A percentile compares a stretch with the other conserved stretches of the same genome.
These are phyloP conservation scores for Malania oleifera DNA, from an alignment of 164 flowering plant species.

Conservation along the genomic window DNA sequence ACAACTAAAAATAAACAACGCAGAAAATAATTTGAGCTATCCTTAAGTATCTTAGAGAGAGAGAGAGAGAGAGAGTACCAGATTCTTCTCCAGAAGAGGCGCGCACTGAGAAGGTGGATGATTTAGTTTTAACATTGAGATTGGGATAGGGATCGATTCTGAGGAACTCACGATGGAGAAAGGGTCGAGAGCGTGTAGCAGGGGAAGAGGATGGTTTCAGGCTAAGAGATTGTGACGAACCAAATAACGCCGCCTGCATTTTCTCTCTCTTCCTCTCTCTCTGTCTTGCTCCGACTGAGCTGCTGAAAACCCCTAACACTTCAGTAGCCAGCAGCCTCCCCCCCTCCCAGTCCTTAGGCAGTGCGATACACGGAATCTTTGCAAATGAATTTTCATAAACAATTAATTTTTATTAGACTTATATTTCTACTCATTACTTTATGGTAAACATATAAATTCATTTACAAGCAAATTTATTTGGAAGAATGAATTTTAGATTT, in stretches of 20 bases:
- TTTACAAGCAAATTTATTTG: too few relatives aligned
- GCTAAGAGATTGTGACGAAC: slow-evolving; percentile 5
- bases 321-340: too few relatives aligned
- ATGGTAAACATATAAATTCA: too few relatives aligned
- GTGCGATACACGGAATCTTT: too few relatives aligned
- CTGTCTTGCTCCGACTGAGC: not conserved
- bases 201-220: slow-evolving; percentile 14
- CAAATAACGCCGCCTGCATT: slow-evolving; percentile 37
- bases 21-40: not conserved
- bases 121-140: slow-evolving; percentile 10
- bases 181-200: slow-evolving; percentile 7
- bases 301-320: too few relatives aligned
- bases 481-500: too few relatives aligned
- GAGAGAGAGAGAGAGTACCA: slow-evolving; percentile 25
- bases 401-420: too few relatives aligned
- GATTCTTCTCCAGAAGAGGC: slow-evolving; percentile 44
- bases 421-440: too few relatives aligned
- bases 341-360: too few relatives aligned
- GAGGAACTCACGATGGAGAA: slow-evolving; percentile 8
- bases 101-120: slow-evolving; percentile 34
- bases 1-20: slow-evolving; percentile 34
- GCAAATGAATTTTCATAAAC: too few relatives aligned
- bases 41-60: slow-evolving; percentile 2
- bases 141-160: slow-evolving; percentile 17
- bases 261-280: not conserved